phyloP scores from a whole-genome alignment of 2,329 filamentous ascomycete genomes.

The Zymoseptoria passerinii region DNA sequence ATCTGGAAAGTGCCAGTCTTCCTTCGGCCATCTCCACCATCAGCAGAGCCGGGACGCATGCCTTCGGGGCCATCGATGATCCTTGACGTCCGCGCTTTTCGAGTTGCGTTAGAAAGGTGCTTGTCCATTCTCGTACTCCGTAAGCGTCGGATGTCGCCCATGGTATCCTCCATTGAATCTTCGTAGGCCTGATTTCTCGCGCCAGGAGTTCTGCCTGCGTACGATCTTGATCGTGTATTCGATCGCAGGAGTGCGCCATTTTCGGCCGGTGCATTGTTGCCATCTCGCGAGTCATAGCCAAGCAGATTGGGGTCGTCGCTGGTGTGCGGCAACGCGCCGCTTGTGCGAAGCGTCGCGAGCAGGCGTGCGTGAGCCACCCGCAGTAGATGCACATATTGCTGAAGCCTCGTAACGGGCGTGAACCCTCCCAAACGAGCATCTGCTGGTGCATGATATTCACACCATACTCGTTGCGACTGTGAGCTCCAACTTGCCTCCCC shows the following conservation, averaged over 20 bases:
- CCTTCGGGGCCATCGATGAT: constrained; percentile 85
- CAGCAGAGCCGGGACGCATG: constrained; percentile 63
- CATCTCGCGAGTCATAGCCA: constrained; percentile 59
- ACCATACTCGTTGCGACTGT: constrained; percentile 61
- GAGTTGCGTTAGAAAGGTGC: constrained; percentile 84
- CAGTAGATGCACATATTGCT: constrained; percentile 90
- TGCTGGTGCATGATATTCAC: constrained; percentile 43
- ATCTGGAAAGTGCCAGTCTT: constrained; percentile 58
- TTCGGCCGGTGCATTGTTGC: constrained; percentile 45
- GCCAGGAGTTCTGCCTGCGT: constrained; percentile 51
- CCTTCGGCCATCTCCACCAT: constrained; percentile 37
- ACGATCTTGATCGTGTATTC: constrained; percentile 66
- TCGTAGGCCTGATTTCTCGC: constrained; percentile 44
- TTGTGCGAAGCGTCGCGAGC: constrained; percentile 75
- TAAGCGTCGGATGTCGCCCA: constrained; percentile 86
- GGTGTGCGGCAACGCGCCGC: constrained; percentile 68
- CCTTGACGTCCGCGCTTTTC: constrained; percentile 79
- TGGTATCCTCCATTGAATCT: constrained; percentile 86
- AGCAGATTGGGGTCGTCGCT: constrained; percentile 61
- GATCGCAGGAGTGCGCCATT: constrained; percentile 48
- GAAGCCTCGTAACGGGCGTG: constrained; percentile 70
- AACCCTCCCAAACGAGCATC: constrained; percentile 54
- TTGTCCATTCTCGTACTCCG: constrained; percentile 91
- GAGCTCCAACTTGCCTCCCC: constrained; percentile 64
- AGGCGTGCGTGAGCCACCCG: constrained; percentile 84